Evolutionary conservation across 2,329 filamentous ascomycete genomes (phyloP), one percentile per base, ranked within the genome.

Genomic region (Scedosporium boydii): DNA sequence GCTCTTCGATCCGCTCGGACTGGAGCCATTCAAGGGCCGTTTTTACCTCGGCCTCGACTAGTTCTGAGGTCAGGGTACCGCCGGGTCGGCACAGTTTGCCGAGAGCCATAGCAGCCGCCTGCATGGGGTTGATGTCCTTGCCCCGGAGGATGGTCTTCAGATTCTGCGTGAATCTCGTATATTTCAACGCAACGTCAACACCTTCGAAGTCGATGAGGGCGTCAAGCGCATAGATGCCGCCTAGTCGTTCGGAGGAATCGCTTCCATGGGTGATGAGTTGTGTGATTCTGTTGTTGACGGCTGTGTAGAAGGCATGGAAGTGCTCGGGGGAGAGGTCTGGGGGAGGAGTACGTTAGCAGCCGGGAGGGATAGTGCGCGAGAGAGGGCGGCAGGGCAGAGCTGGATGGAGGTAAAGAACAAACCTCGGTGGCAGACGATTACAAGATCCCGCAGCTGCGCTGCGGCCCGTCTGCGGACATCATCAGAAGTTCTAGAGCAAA

Each of bases 11-110:
- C 67, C 93, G 86, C 72, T 98, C 96, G 58, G 93, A 93, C 72
- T 98, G 93, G 63, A 99, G 84, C 90, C 93, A 98, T 77, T 99
- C 95, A 61, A 99, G 81, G 1, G 96, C 93, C 18, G 92, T 95
- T 74, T 97, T 96, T 65, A 98, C 93, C 75, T 99, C 93, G 62
- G 92, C 93, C 72, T 99, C 95, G 63, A 99, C 95, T 62, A 99
- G 80, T 74, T 98, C 93, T 6, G 93, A 96, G 55, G 96, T 96
- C 66, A 98, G 81, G 38, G 95, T 93, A 64, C 95, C 95, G 65
- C 95, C 95, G 0, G 95, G 95, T 67, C 91, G 88, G 65, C 93
- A 96, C 64, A 99, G 83, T 72, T 93, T 90, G 56, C 95, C 95
- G 29, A 99, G 81, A 3, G 93, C 93, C 67, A 89, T 86, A 51